Base-by-base conservation (phyloP, 306 rosid genomes). In the Dalbergia cultrata region DNA sequence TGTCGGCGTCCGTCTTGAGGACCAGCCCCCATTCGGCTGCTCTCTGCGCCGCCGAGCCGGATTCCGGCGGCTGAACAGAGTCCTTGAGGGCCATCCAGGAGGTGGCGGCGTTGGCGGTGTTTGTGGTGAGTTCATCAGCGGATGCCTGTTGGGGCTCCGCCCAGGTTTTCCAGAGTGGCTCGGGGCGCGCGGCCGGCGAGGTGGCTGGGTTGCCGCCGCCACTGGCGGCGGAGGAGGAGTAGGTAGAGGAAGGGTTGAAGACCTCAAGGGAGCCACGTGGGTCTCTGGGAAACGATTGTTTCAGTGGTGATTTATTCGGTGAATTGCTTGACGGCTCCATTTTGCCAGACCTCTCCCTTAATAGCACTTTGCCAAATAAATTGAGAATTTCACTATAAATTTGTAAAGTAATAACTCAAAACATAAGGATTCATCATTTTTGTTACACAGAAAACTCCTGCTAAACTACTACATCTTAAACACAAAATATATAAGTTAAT, bases 11-110 rank as follows among this genome's bases (percentile, higher is more conserved):
- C 0, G 97, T 93, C 64, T 82, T 92, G 63, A 95, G 90, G 4
- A 95, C 89, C 70, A 95, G 21, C 0, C 99, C 99, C 99, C 99
- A 95, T 86, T 95, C 99, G 7, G 99, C 97, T 0, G 99, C 99
- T 57, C 99, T 85, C 88, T 86, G 82, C 18, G 85, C 98, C 1
- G 96, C 97, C 13, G 39, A 35, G 3, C 90, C 90, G n/a, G 72
- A 14, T 39, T 83, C 90, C 12, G 81, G 22, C 4, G 79, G 65
- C 7, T 86, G 49, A 19, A 69, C 18, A 19, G 86, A 54, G 26
- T 87, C 98, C 72, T 84, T 86, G 68, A 91, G 85, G 39, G 97
- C 99, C 98, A 95, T 89, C 99, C 99, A 93, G 44, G 99, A 90
- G 34, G 95, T 85, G 82, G 88, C 63, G 63, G 75, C 72, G 76